Percentiles rank a stretch among this genome's conserved stretches.
Conservation (phyloP, 768 basidiomycete species). For the Cystobasidium tubakii region DNA sequence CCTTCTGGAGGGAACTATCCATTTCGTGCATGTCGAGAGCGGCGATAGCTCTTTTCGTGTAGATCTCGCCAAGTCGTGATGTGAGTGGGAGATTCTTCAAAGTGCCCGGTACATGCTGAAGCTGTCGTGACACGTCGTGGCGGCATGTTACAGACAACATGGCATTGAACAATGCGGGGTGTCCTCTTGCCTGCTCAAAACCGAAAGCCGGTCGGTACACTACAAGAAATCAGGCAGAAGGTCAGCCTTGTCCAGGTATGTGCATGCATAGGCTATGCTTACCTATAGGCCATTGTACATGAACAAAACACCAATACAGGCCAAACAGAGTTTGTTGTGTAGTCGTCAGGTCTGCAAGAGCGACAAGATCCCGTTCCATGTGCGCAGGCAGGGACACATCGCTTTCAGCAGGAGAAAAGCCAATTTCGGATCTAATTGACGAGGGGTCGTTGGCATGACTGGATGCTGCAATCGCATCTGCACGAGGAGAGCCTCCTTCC, state of each 20-base stretch:
- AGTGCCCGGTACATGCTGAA: constrained; percentile 1
- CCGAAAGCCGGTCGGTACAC: constrained; percentile 4
- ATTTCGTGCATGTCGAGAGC: not conserved
- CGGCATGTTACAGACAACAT: constrained; percentile 5
- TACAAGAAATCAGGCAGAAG: not conserved
- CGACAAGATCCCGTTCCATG: not conserved
- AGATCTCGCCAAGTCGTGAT: constrained; percentile 2
- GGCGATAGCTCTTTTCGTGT: constrained; percentile 6
- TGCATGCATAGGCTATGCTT: not conserved
- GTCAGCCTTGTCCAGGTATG: no score
- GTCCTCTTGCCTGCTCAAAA: not conserved
- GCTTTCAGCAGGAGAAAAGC: not conserved
- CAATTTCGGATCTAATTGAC: not conserved
- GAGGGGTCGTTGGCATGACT: not conserved
- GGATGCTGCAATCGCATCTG: not conserved
- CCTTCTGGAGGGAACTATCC: constrained; percentile 1
- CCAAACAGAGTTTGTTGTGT: constrained; percentile 3
- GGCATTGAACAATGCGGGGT: not conserved
- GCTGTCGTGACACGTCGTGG: not conserved
- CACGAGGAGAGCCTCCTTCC: not conserved
- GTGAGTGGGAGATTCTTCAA: not conserved
- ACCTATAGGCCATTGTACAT: constrained; percentile 11
- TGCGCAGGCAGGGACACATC: constrained; percentile 1
- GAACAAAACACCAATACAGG: constrained; percentile 9
- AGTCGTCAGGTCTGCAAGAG: not conserved